These are phyloP conservation scores for Herpetomonas tarakana DNA, from an alignment of 208 protist genomes.

Conservation along the genomic window DNA sequence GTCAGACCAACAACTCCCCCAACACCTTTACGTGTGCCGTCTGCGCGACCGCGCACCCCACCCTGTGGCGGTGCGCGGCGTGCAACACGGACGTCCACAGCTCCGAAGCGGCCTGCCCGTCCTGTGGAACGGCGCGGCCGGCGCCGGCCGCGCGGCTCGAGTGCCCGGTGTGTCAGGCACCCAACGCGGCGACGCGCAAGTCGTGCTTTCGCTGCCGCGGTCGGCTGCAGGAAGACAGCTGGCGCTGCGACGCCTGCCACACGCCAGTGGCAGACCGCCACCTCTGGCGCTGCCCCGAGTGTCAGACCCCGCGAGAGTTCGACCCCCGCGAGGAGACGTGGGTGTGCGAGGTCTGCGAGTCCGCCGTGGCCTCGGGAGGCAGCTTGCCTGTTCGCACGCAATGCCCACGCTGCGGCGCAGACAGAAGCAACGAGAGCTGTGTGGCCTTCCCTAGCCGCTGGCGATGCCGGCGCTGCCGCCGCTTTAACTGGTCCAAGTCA, in stretches of 20 bases:
- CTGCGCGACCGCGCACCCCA: constrained; percentile 41
- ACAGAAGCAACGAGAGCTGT: constrained; percentile 16
- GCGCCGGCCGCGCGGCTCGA: constrained; percentile 5
- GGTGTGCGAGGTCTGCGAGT: constrained; percentile 79
- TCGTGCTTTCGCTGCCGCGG: constrained; percentile 73
- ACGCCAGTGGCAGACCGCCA: constrained; percentile 21
- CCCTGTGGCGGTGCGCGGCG: constrained; percentile 29
- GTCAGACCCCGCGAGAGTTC: constrained; percentile 32
- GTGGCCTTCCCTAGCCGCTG: constrained; percentile 56
- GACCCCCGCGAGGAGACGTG: constrained; percentile 58
- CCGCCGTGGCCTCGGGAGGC: constrained; percentile 51
- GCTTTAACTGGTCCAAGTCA: constrained; percentile 30
- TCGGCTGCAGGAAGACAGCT: constrained; percentile 37
- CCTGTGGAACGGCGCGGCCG: constrained; percentile 20
- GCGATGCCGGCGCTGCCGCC: constrained; percentile 47
- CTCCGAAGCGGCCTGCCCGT: constrained; percentile 4
- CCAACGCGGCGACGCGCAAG: constrained; percentile 36
- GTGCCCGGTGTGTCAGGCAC: constrained; percentile 53
- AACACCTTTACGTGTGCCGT: constrained; percentile 26
- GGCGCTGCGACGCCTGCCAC: constrained; percentile 50
- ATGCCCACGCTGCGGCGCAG: constrained; percentile 52
- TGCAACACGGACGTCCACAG: constrained; percentile 16
- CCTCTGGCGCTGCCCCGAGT: constrained; percentile 34
- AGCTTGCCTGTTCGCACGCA: constrained; percentile 37
- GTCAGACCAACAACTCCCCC: constrained; percentile 32